Percentiles rank a stretch among this genome's conserved stretches.
Conservation (phyloP, 2,329 filamentous ascomycete genomes). For the Sclerotinia glacialis region DNA sequence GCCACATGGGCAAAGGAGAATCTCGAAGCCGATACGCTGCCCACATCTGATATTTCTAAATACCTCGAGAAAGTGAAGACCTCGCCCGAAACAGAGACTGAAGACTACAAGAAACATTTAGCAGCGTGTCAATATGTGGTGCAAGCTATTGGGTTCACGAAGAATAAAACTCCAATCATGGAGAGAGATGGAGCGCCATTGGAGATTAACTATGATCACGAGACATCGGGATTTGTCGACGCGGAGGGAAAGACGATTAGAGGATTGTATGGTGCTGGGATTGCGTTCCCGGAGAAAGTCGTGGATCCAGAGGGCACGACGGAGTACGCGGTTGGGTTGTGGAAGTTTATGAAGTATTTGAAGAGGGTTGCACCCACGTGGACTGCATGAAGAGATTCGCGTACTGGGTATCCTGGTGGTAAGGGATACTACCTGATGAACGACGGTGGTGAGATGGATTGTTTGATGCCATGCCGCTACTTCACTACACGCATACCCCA, state of each 20-base stretch:
- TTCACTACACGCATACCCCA: conserved; percentile 1
- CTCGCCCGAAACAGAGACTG: conserved; percentile 42
- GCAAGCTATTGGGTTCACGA: conserved; percentile 58
- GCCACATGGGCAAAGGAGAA: conserved; percentile 58
- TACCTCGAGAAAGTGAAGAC: conserved; percentile 36
- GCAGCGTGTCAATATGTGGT: conserved; percentile 51
- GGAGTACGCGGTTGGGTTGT: conserved; percentile 61
- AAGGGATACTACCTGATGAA: background rate
- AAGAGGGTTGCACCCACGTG: conserved; percentile 54
- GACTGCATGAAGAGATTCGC: conserved; percentile 32
- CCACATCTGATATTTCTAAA: conserved; percentile 34
- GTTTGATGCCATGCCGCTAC: background rate
- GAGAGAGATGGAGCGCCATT: conserved; percentile 35
- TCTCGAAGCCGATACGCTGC: conserved; percentile 52
- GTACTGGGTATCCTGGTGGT: background rate
- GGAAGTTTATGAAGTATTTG: conserved; percentile 63
- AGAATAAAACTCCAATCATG: conserved; percentile 50
- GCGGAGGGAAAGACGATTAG: conserved; percentile 44
- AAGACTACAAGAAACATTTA: conserved; percentile 48
- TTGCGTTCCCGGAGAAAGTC: conserved; percentile 61
- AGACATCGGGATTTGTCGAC: conserved; percentile 49
- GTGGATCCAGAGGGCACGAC: conserved; percentile 60
- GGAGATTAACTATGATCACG: conserved; percentile 39
- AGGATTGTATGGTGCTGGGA: conserved; percentile 59
- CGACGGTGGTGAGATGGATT: background rate